Base-by-base conservation (phyloP, 306 rosid species). In the Rubus idaeus region DNA sequence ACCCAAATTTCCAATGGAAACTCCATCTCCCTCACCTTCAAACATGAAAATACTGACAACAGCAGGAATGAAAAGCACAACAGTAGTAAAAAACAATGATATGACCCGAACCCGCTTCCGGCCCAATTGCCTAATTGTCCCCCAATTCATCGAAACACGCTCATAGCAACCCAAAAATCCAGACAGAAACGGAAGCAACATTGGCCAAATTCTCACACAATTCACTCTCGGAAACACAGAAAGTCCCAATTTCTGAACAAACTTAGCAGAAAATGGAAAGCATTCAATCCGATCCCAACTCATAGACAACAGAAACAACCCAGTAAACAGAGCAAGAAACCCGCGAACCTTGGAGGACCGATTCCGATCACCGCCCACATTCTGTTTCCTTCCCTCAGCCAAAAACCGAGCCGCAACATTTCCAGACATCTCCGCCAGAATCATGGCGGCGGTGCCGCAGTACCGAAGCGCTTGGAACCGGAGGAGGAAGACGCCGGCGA, bases 401-500 rank as follows among this genome's bases (percentile, higher is more conserved):
- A 78, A 17, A 69, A 79, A 86, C 17, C 89, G 84, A 0, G 94
- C 91, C 1, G 82, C 86, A 0, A 88, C 80, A 39, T 82, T 87
- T 11, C 98, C 98, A 7, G 83, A 85, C 55, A 94, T 73, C 40
- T 94, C 98, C 3, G 97, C 95, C 0, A 94, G 94, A 74, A 94
- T 94, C 97, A 90, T 89, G 11, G 98, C 89, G 8, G 98, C 96
- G 0, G 98, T 80, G 74, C 97, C 88, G 52, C 98, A 94, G 73
- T 89, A 92, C 14, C 94, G 79, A 23, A 94, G 96, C 16, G 96
- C 95, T 57, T 92, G 96, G 52, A 94, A 94, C 1, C 98, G 85
- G 50, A 94, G 90, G 52, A 94, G 89, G 62, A 94, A 94, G 10
- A 92, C 90, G 5, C 86, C 75, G 5, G 95, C 96, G 7, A 94